Conservation (phyloP, 352 stramenopile genomes). For the Phytophthora cajani region DNA sequence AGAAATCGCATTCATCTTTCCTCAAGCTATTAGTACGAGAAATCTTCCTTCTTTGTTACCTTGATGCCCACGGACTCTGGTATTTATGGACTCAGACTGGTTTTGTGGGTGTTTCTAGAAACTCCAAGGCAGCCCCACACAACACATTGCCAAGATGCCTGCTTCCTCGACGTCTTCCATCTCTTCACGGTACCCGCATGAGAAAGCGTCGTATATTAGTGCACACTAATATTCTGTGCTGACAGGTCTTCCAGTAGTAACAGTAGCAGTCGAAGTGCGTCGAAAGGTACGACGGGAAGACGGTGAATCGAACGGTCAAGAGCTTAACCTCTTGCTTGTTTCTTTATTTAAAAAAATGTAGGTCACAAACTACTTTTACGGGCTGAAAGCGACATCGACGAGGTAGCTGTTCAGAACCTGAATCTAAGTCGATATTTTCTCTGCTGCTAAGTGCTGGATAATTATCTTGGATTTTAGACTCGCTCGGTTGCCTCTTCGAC, state of each 20-base stretch:
- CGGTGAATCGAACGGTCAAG: background rate
- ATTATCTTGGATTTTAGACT: background rate
- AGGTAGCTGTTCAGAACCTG: conserved; percentile 3
- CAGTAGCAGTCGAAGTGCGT: background rate
- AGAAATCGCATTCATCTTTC: too few relatives aligned
- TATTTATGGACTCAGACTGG: too few relatives aligned
- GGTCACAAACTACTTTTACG: conserved; percentile 13
- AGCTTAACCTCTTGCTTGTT: background rate
- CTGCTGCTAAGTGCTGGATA: background rate
- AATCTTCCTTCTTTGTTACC: too few relatives aligned
- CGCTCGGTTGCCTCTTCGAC: conserved; percentile 21
- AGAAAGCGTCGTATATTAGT: background rate
- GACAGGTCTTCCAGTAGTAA: background rate
- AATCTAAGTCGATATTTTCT: background rate
- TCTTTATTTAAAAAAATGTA: background rate
- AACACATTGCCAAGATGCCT: background rate
- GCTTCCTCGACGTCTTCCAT: background rate
- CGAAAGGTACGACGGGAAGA: background rate
- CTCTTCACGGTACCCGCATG: background rate
- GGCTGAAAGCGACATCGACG: conserved; percentile 12
- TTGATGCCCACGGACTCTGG: too few relatives aligned
- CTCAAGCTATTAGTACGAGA: too few relatives aligned
- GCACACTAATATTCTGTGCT: background rate
- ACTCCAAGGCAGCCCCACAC: too few relatives aligned
- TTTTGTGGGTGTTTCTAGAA: too few relatives aligned